Base-by-base conservation (phyloP, 495 filamentous ascomycete genomes). In the Podospora tetraspora region DNA sequence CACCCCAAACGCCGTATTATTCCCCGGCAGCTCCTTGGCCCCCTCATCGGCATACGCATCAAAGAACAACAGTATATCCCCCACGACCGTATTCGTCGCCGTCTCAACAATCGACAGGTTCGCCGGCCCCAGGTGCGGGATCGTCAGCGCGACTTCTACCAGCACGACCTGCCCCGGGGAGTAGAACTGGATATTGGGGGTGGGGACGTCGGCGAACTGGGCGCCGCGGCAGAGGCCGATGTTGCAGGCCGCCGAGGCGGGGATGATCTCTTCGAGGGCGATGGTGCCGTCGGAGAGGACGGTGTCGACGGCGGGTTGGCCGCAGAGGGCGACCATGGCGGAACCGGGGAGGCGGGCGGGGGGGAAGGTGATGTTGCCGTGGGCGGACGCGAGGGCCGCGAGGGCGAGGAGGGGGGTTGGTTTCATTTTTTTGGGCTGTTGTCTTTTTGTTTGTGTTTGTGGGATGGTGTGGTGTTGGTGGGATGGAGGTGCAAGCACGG, bases 91-190 rank as follows among this genome's bases (percentile, higher is more conserved):
- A 77, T 90, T 85, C 69, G 84, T 83, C 67, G 82, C 78, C 1
- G 86, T 87, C 57, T 88, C 80, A 61, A 90, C 85, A 70, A 92
- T 83, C 29, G 87, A 89, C 56, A 91, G 87, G 75, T 91, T 91
- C 69, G 87, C 88, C 57, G 81, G 78, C 69, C 88, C 89, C n/a
- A 81, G 85, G 77, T 91, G 89, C 0, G 88, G 87, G 60, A 87
- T 88, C 9, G 73, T 64, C 4, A 75, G 68, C 60, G 86, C 81
- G 22, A 68, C 66, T 11, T 76, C 79, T 64, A 91, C 81, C 72
- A 81, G 75, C 72, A 92, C 79, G 21, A 74, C 80, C 76, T 91
- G 78, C 57, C 89, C 88, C 3, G 84, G 79, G 1, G 75, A 79
- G 79, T 86, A 90, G 19, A 76, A 78, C 71, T 88, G 83, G 30